Percentiles rank a stretch among this genome's conserved stretches.
phyloP scores from a whole-genome alignment of 2,329 filamentous ascomycete species.

The Fusarium albosuccineum region DNA sequence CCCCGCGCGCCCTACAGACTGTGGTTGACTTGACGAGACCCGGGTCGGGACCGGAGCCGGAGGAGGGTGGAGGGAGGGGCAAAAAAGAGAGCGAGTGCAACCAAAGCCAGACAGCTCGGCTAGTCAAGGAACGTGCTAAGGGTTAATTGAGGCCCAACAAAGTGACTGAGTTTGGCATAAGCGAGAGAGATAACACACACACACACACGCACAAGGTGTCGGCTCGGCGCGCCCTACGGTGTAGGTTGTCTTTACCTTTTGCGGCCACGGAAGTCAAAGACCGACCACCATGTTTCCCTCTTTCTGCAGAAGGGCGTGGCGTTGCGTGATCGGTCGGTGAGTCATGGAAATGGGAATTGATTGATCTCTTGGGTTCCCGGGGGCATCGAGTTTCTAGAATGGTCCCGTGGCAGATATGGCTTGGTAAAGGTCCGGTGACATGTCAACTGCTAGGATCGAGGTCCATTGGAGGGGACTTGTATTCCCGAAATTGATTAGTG shows the following conservation, averaged over 20 bases:
- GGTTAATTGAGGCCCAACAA: not conserved
- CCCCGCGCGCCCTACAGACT: constrained; percentile 7
- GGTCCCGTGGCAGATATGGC: no score
- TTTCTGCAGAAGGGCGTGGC: constrained; percentile 13
- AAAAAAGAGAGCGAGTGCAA: not conserved
- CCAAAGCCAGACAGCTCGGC: not conserved
- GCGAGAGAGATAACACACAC: not conserved
- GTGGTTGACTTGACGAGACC: constrained; percentile 17
- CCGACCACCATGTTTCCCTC: not conserved
- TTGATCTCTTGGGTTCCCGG: not conserved
- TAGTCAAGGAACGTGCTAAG: not conserved
- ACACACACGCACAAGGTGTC: not conserved
- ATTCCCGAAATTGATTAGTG: no score
- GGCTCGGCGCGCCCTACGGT: constrained; percentile 11
- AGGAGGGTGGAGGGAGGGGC: constrained; percentile 10
- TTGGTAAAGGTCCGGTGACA: not conserved
- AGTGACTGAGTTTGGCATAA: not conserved
- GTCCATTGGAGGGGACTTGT: not conserved
- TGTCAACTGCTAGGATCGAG: not conserved
- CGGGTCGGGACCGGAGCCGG: constrained; percentile 30
- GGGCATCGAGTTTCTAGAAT: constrained; percentile 4
- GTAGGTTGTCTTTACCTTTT: not conserved
- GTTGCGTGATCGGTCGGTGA: constrained; percentile 30
- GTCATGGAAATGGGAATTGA: constrained; percentile 1
- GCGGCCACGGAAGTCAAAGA: constrained; percentile 1